A percentile compares a stretch with the other conserved stretches of the same genome.
phyloP scores from a whole-genome alignment of 2,329 filamentous ascomycete genomes.

The Aspergillus costaricaensis region DNA sequence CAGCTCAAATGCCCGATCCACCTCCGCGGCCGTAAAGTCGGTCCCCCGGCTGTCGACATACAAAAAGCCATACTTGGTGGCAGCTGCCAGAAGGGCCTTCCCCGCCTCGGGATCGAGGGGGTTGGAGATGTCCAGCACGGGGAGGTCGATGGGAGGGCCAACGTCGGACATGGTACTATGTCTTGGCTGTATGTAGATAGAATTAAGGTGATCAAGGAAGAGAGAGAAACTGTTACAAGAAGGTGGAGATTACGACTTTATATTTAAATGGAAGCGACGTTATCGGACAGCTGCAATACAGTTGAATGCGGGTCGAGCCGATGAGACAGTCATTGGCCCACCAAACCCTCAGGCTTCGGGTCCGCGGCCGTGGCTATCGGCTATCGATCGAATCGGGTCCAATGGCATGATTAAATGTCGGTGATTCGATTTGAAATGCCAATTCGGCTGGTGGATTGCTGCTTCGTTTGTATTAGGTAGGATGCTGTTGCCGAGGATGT shows the following conservation, averaged over 20 bases:
- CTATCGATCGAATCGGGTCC: conserved; percentile 1
- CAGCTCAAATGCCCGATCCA: conserved; percentile 72
- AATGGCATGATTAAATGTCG: neutral
- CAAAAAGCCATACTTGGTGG: conserved; percentile 81
- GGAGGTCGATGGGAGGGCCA: conserved; percentile 56
- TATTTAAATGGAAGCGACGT: neutral
- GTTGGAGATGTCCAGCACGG: conserved; percentile 77
- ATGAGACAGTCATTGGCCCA: neutral
- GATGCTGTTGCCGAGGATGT: no score
- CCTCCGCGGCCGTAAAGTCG: conserved; percentile 66
- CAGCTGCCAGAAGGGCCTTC: conserved; percentile 73
- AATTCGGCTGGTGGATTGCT: neutral
- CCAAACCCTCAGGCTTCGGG: no score
- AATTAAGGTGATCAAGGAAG: neutral
- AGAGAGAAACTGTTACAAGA: no score
- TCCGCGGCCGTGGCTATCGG: neutral
- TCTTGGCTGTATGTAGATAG: neutral
- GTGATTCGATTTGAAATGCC: neutral
- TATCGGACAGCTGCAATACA: neutral
- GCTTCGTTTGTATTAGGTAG: no score
- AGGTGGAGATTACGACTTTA: neutral
- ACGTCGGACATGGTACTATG: conserved; percentile 22
- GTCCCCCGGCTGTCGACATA: conserved; percentile 77
- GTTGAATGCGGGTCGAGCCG: neutral
- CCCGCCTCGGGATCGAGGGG: conserved; percentile 62